phyloP scores from a whole-genome alignment of 2,329 filamentous ascomycete genomes.

The Herpotrichia juniperi region DNA sequence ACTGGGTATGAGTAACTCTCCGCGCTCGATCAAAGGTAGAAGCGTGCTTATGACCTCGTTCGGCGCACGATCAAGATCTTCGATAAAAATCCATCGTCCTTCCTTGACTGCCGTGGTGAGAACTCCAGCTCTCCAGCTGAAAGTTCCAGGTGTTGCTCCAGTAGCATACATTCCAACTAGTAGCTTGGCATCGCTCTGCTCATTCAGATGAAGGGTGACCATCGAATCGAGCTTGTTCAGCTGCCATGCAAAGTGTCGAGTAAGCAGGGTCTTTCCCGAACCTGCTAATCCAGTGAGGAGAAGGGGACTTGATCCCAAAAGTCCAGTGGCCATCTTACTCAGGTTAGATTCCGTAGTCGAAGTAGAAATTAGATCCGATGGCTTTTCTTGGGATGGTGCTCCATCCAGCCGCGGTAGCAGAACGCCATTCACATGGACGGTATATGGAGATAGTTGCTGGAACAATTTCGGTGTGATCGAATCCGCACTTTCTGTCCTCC shows the following conservation, averaged over 20 bases:
- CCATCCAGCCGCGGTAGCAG: slow-evolving; percentile 46
- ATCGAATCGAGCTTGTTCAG: slow-evolving; percentile 81
- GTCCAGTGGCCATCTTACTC: slow-evolving; percentile 67
- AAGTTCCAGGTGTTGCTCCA: slow-evolving; percentile 84
- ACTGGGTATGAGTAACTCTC: slow-evolving; percentile 88
- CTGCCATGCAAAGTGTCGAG: slow-evolving; percentile 80
- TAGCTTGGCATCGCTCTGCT: slow-evolving; percentile 97
- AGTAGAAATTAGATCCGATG: slow-evolving; percentile 62
- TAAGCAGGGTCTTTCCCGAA: slow-evolving; percentile 86
- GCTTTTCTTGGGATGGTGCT: slow-evolving; percentile 29
- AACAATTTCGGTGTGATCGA: slow-evolving; percentile 8
- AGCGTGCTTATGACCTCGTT: slow-evolving; percentile 94
- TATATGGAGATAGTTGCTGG: slow-evolving; percentile 35
- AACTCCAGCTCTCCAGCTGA: slow-evolving; percentile 90
- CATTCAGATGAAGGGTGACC: slow-evolving; percentile 94
- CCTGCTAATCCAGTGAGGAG: slow-evolving; percentile 83
- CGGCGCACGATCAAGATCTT: slow-evolving; percentile 93
- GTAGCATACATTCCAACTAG: slow-evolving; percentile 94
- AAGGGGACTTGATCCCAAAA: slow-evolving; percentile 74
- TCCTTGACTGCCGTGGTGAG: slow-evolving; percentile 92
- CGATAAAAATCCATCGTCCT: slow-evolving; percentile 95
- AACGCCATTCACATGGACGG: slow-evolving; percentile 43
- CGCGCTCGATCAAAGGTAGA: slow-evolving; percentile 87
- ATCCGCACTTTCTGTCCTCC: neutral
- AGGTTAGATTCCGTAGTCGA: slow-evolving; percentile 76